A percentile compares a stretch with the other conserved stretches of the same genome.
Conservation (phyloP, 1,284 basidiomycete species). For the Ceraceosorus guamensis region DNA sequence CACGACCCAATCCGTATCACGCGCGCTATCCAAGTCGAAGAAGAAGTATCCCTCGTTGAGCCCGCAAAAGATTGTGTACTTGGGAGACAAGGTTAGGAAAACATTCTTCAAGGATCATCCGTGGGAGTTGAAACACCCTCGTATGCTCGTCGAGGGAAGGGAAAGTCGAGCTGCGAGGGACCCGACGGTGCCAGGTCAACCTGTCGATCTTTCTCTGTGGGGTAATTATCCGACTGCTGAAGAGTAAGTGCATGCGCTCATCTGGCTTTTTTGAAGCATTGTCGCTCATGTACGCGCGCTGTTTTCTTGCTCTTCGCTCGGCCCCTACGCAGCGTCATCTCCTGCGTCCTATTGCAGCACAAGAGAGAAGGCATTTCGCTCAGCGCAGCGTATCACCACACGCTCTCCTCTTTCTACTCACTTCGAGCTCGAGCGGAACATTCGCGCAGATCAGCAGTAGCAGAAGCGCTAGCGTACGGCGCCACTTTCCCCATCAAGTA, state of each 20-base stretch:
- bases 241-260: constrained; percentile 62
- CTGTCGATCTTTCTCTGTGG: constrained; percentile 10
- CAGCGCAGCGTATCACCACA: constrained; percentile 65
- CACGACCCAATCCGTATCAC: constrained; percentile 22
- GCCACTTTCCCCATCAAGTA: constrained; percentile 55
- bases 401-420: constrained; percentile 61
- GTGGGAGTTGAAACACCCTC: constrained; percentile 82
- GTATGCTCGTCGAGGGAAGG: constrained; percentile 65
- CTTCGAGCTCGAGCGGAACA: constrained; percentile 77
- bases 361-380: constrained; percentile 61
- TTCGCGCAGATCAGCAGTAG: constrained; percentile 64
- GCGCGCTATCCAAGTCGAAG: constrained; percentile 19
- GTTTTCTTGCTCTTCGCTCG: background rate
- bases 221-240: constrained; percentile 70
- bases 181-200: background rate
- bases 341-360: constrained; percentile 72
- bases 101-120: constrained; percentile 95
- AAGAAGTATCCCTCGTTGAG: constrained; percentile 51
- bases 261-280: background rate
- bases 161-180: constrained; percentile 43
- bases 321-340: constrained; percentile 69
- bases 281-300: background rate
- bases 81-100: constrained; percentile 75
- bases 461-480: constrained; percentile 74
- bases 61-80: constrained; percentile 65